Conservation (phyloP, 176 grass and related monocot species). For the Raddia guianensis region DNA sequence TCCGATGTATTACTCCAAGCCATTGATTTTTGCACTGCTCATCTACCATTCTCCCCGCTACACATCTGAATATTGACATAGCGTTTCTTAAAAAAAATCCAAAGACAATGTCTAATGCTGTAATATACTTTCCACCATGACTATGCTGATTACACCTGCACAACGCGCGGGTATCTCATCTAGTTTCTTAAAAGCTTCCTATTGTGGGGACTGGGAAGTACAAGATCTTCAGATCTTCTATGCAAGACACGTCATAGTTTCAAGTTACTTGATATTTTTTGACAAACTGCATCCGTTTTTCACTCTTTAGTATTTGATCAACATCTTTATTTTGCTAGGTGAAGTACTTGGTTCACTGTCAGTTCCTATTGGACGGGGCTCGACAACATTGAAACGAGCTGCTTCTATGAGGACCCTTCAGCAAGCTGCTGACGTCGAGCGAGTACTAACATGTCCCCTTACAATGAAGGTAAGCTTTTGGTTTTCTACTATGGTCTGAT, state of each 20-base stretch:
- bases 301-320: slow-evolving; percentile 14
- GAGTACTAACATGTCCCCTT: slow-evolving; percentile 66
- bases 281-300: background rate
- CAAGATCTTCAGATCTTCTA: slow-evolving; percentile 32
- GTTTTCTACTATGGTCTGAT: background rate
- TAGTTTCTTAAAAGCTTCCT: background rate
- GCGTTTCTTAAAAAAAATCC: no score
- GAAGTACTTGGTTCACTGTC: slow-evolving; percentile 91
- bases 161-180: no score
- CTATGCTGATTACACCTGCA: no score
- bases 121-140: no score
- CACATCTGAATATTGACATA: no score
- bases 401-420: slow-evolving; percentile 85
- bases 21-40: no score
- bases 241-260: slow-evolving; percentile 4
- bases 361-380: slow-evolving; percentile 74
- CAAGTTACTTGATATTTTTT: slow-evolving; percentile 22
- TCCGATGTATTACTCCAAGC: no score
- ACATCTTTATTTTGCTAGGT: slow-evolving; percentile 56
- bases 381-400: slow-evolving; percentile 77
- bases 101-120: no score
- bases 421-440: slow-evolving; percentile 62
- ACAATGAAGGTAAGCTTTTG: slow-evolving; percentile 64
- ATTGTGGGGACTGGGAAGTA: background rate
- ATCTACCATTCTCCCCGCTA: no score